Conservation (phyloP, 495 filamentous ascomycete genomes). For the Choiromyces venosus region DNA sequence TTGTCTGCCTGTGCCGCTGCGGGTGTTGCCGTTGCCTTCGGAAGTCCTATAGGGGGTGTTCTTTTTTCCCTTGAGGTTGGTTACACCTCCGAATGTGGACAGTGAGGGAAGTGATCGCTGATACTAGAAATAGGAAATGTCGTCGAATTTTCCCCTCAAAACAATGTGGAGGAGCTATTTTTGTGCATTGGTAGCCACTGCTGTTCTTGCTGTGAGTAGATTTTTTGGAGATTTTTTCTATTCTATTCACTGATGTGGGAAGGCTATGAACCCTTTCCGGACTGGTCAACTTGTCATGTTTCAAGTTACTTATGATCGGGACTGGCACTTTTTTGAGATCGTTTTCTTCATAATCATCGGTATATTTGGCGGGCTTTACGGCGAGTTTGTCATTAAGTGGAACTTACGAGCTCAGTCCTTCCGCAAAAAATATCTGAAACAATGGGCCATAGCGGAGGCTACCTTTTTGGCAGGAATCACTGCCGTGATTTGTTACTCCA, state of each 20-base stretch:
- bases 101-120: not conserved
- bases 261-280: constrained; percentile 91
- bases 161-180: constrained; percentile 98
- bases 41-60: constrained; percentile 93
- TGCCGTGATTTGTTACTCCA: constrained; percentile 89
- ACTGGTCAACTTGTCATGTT: constrained; percentile 99
- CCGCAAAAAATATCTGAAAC: constrained; percentile 83
- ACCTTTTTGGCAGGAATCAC: constrained; percentile 76
- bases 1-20: constrained; percentile 90
- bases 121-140: constrained; percentile 64
- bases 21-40: constrained; percentile 93
- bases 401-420: constrained; percentile 87
- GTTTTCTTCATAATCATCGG: constrained; percentile 89
- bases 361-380: constrained; percentile 90
- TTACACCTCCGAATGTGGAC: not conserved
- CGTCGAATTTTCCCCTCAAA: constrained; percentile 94
- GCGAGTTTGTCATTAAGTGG: constrained; percentile 98
- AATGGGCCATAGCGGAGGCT: constrained; percentile 83
- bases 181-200: constrained; percentile 92
- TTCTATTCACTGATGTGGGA: constrained; percentile 9
- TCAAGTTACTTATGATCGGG: constrained; percentile 89
- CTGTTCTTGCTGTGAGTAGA: constrained; percentile 68
- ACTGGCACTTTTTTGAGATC: constrained; percentile 96
- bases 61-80: constrained; percentile 83
- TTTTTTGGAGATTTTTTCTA: not conserved